phyloP scores from a whole-genome alignment of 768 basidiomycete species.

The Cystobasidium tubakii region DNA sequence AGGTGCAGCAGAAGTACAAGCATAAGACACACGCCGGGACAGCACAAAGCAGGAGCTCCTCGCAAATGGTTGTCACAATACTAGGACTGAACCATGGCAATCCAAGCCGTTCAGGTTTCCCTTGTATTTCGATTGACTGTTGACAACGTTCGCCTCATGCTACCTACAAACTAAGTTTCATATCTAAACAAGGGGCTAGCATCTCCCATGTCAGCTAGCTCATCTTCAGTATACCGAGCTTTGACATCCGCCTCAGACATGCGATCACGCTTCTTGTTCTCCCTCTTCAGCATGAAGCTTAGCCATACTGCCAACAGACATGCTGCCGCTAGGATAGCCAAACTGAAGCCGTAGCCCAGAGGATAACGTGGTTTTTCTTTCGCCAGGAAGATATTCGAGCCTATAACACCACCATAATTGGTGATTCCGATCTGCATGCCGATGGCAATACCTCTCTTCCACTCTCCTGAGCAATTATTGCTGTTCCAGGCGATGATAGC shows the following conservation, averaged over 20 bases:
- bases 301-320: slow-evolving; percentile 42
- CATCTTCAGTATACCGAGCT: slow-evolving; percentile 43
- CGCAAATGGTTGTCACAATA: no score
- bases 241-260: slow-evolving; percentile 45
- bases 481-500: slow-evolving; percentile 44
- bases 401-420: slow-evolving; percentile 45
- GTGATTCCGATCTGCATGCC: slow-evolving; percentile 39
- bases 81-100: no score
- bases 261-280: slow-evolving; percentile 43
- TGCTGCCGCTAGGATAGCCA: slow-evolving; percentile 42
- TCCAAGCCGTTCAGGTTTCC: no score
- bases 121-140: no score
- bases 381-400: slow-evolving; percentile 42
- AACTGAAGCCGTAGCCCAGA: slow-evolving; percentile 45
- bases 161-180: slow-evolving; percentile 38
- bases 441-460: slow-evolving; percentile 35
- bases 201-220: slow-evolving; percentile 45
- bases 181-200: slow-evolving; percentile 46
- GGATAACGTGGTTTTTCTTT: slow-evolving; percentile 41
- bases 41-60: no score
- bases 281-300: slow-evolving; percentile 39
- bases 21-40: no score
- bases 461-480: slow-evolving; percentile 43
- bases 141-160: no score
- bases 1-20: no score